Base-by-base conservation (phyloP, 2,329 filamentous ascomycete species). In the Pseudogymnoascus sp. region DNA sequence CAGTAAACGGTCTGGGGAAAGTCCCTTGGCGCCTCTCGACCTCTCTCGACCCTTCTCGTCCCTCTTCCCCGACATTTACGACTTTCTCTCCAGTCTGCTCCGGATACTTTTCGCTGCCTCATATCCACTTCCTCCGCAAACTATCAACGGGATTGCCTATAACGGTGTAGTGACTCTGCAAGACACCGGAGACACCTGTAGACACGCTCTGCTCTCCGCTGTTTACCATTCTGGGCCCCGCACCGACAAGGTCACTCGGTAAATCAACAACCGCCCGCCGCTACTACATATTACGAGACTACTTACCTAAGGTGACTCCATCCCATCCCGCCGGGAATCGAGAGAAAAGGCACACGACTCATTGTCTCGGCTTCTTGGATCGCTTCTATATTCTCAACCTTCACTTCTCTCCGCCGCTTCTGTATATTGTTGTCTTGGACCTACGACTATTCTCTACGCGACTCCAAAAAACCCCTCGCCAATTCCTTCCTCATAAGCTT, bases 331-430 rank as follows among this genome's bases (percentile, higher is more conserved):
- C 40, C 12, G 21, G 40, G 40, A 45, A 45, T n/a, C 40, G 21
- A 45, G 40, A n/a, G 21, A 45, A 45, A 45, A 45, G 40, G 40
- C 40, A 45, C 40, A 45, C 40, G 40, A 45, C 40, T 45, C 40
- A n/a, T 21, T 27, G 40, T 45, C 40, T 45, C 5, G 21, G 27
- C 40, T 45, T 45, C 21, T 25, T 45, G 40, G 21, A 45, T 12
- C 21, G 40, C 40, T 4, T 45, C 40, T 27, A 25, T 45, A 45
- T 45, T 27, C 40, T 45, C 21, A 45, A 45, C 27, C 21, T 21
- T 27, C 21, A 45, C 40, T 45, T 45, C 12, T 45, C 40, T n/a
- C 21, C 40, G 40, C 40, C 40, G 40, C 40, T 45, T 21, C 18
- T 27, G 25, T 45, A n/a, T 25, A 45, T 45, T n/a, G 40, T 45